These are phyloP conservation scores for Stephania japonica DNA, from an alignment of 164 flowering plant species.

Conservation along the genomic window DNA sequence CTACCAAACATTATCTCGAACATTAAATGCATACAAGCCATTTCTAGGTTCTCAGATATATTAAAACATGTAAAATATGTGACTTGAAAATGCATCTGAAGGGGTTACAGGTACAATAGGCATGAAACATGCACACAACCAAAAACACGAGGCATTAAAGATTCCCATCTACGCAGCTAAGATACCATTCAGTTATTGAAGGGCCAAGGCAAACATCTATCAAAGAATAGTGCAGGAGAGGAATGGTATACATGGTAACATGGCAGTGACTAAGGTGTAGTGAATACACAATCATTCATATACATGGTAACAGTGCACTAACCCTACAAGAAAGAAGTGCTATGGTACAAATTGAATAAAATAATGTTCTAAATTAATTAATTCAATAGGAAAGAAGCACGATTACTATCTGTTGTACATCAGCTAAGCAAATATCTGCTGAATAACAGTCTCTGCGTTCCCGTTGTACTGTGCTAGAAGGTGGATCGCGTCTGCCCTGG, in stretches of 20 bases:
- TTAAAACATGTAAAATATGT: too few species aligned
- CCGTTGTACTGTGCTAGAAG: slow-evolving; percentile 89
- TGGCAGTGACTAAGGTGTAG: background rate
- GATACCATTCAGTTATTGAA: background rate
- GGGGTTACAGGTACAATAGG: too few species aligned
- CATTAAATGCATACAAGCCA: too few species aligned
- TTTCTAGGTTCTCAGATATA: too few species aligned
- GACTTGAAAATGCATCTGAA: too few species aligned
- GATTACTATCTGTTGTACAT: background rate
- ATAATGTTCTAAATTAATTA: slow-evolving; percentile 9
- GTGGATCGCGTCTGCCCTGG: slow-evolving; percentile 97
- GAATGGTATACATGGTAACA: background rate
- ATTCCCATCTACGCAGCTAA: background rate
- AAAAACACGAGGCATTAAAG: background rate
- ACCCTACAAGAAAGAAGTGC: slow-evolving; percentile 8
- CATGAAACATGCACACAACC: too few species aligned
- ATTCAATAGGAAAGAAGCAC: background rate
- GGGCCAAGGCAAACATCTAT: background rate
- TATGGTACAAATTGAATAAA: slow-evolving; percentile 22
- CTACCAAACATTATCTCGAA: too few species aligned
- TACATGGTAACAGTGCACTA: background rate
- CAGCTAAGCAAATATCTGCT: slow-evolving; percentile 76
- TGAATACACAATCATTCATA: background rate
- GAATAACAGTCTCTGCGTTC: slow-evolving; percentile 90
- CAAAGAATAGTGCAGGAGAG: background rate